Conservation (phyloP, 2,329 filamentous ascomycete genomes). For the Epichloe sp. region DNA sequence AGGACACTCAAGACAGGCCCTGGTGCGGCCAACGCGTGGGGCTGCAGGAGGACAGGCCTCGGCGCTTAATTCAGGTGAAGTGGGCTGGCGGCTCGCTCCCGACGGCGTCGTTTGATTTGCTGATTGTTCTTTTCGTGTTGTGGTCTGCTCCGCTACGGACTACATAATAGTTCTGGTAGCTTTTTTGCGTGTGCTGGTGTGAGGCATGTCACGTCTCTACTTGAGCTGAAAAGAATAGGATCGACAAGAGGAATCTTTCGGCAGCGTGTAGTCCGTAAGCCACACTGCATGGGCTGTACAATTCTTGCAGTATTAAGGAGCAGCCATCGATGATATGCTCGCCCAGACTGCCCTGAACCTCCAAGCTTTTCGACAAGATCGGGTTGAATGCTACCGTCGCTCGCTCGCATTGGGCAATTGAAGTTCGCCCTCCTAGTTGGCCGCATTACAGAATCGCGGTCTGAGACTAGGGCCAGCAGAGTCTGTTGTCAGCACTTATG, state of each 20-base stretch:
- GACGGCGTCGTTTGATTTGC: slow-evolving; percentile 17
- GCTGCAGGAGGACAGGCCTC: slow-evolving; percentile 39
- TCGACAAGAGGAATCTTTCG: not conserved
- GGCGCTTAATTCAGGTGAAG: slow-evolving; percentile 39
- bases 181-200: not conserved
- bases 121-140: no score
- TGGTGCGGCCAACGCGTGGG: slow-evolving; percentile 19
- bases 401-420: not conserved
- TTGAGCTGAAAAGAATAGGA: not conserved
- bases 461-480: not conserved
- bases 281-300: not conserved
- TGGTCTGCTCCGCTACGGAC: no score
- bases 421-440: not conserved
- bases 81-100: slow-evolving; percentile 24
- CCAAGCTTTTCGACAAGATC: no score
- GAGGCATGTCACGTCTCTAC: not conserved
- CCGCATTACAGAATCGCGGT: not conserved
- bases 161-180: no score
- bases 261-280: no score
- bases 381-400: not conserved
- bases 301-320: no score
- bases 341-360: no score
- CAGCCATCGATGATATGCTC: no score
- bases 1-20: slow-evolving; percentile 3
- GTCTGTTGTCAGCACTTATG: not conserved